Evolutionary conservation across 31 red algal genomes (phyloP).

Genomic region (Asparagopsis taxiformis): DNA sequence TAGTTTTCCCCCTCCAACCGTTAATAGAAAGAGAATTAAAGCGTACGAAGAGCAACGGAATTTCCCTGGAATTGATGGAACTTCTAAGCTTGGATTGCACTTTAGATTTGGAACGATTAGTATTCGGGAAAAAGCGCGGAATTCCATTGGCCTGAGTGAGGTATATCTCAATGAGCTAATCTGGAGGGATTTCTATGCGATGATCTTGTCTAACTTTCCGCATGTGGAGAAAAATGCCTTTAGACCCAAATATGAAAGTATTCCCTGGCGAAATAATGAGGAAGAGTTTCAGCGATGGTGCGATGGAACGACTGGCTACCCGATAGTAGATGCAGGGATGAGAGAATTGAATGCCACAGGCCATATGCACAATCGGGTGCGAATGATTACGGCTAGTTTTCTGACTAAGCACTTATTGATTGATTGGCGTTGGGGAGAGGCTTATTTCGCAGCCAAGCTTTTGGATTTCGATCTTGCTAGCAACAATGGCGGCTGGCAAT

Average conservation of each 20-base stretch:
- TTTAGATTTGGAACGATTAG: neutral
- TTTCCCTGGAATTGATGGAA: neutral
- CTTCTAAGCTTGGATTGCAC: neutral
- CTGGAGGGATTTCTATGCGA: neutral
- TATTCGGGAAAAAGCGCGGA: neutral
- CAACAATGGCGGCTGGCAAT: conserved; percentile 31
- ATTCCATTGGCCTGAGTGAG: too few species aligned
- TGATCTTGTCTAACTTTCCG: neutral
- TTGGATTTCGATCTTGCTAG: conserved; percentile 4
- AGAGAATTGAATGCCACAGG: conserved; percentile 28
- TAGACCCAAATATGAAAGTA: conserved; percentile 5
- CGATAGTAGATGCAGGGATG: conserved; percentile 49
- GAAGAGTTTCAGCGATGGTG: neutral
- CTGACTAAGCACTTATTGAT: conserved; percentile 31
- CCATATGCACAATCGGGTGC: conserved; percentile 48
- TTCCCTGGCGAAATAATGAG: neutral
- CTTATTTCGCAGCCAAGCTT: neutral
- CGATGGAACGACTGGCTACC: conserved; percentile 4
- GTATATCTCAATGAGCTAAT: conserved; percentile 2
- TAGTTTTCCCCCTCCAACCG: neutral
- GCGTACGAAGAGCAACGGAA: conserved; percentile 3
- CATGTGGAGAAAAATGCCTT: neutral
- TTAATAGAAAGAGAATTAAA: too few species aligned
- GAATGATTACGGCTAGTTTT: conserved; percentile 34
- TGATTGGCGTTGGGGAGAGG: conserved; percentile 22